A percentile compares a stretch with the other conserved stretches of the same genome.
phyloP scores from a whole-genome alignment of 208 protist species.

The Crithidia sp. region DNA sequence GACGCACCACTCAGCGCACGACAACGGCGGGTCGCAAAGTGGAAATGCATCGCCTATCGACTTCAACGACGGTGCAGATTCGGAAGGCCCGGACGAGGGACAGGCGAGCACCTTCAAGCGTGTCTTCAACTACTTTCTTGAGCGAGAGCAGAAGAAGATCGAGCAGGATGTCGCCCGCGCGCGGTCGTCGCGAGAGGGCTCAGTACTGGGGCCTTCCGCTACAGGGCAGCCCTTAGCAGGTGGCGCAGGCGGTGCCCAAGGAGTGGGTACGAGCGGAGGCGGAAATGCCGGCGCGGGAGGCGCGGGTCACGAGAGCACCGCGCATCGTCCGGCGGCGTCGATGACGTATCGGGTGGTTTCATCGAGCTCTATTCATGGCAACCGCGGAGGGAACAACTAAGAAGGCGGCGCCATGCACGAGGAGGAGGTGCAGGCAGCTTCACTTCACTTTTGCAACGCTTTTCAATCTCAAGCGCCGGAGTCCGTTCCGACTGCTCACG shows the following conservation, averaged over 20 bases:
- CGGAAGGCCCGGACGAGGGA: slow-evolving; percentile 33
- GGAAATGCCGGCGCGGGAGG: slow-evolving; percentile 16
- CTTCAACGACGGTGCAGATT: slow-evolving; percentile 41
- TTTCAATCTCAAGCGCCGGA: no score
- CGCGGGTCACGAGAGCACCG: slow-evolving; percentile 23
- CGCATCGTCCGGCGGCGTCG: slow-evolving; percentile 24
- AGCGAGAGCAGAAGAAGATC: slow-evolving; percentile 63
- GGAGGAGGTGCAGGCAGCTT: no score
- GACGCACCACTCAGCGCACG: slow-evolving; percentile 15
- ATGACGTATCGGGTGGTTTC: slow-evolving; percentile 61
- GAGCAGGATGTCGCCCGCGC: slow-evolving; percentile 57
- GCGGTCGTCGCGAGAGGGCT: slow-evolving; percentile 32
- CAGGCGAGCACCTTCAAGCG: slow-evolving; percentile 59
- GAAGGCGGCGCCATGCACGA: not conserved
- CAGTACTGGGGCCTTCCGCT: not conserved
- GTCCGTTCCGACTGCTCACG: no score
- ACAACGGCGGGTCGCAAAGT: slow-evolving; percentile 3
- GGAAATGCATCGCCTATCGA: slow-evolving; percentile 38
- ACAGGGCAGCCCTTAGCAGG: not conserved
- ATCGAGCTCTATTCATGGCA: slow-evolving; percentile 52
- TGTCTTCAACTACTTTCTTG: slow-evolving; percentile 70
- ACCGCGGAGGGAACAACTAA: slow-evolving; percentile 27
- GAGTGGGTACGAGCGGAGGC: not conserved
- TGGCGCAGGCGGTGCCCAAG: slow-evolving; percentile 5
- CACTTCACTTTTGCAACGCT: no score